Conservation (phyloP, 108 stramenopile genomes). For the Ochromonas danica region DNA sequence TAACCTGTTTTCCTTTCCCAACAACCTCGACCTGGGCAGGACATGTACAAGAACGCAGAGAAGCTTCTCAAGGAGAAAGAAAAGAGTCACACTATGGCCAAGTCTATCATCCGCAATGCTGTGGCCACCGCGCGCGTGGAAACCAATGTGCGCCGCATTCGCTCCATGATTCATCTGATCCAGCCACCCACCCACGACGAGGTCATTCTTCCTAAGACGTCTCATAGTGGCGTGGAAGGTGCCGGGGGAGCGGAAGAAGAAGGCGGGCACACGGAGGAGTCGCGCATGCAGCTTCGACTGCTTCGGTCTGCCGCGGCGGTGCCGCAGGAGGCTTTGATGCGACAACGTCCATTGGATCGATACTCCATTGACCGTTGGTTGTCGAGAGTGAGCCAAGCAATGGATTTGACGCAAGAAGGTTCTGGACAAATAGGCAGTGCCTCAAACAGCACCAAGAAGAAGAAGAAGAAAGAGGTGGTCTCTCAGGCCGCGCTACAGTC, state of each 20-base stretch:
- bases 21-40: neutral
- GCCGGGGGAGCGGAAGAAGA: neutral
- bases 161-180: conserved; percentile 29
- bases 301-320: neutral
- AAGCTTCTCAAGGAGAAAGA: neutral
- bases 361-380: neutral
- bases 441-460: neutral
- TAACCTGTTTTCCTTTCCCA: too few relatives aligned
- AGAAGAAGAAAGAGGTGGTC: conserved; percentile 19
- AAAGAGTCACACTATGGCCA: neutral
- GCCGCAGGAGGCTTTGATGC: neutral
- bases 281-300: too few relatives aligned
- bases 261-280: too few relatives aligned
- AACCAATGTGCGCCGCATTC: conserved; percentile 8
- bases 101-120: neutral
- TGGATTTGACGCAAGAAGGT: neutral
- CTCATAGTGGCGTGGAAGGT: neutral
- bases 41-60: conserved; percentile 34
- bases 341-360: neutral
- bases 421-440: too few relatives aligned
- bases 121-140: conserved; percentile 6
- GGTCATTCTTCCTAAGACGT: neutral
- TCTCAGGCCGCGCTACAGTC: neutral
- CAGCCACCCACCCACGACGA: conserved; percentile 24
- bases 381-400: neutral